Evolutionary conservation across 1,139 yeast genomes (phyloP), one percentile per base, ranked within the genome.

Genomic region (Debaryomyces singareniensis): DNA sequence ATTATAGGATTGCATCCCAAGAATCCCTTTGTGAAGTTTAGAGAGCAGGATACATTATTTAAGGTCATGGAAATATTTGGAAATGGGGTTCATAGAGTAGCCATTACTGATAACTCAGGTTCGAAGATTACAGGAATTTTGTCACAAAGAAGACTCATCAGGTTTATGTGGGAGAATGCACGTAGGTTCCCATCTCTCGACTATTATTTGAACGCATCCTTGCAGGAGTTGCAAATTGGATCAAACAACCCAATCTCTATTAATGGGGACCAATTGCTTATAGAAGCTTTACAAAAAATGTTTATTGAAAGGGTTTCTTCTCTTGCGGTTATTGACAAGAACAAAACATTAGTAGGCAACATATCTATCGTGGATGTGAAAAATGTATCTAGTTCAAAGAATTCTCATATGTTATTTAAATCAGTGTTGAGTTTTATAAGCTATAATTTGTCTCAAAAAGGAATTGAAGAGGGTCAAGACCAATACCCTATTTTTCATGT

Each of bases 401-500:
- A 87, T 52, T 81, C 93, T 5, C 86, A 83, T 38, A 61, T 85
- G 40, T 68, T 91, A 35, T 80, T 80, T 48, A 79, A 83, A 51
- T 71, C 93, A 5, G 93, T 95, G 53, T 69, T 86, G 48, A 91
- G 84, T 54, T 91, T 89, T 51, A 76, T 91, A 36, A 78, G 94
- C 21, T 83, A 86, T 40, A 87, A 89, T 40, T 70, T 91, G 40
- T 80, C 84, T 44, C 80, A 80, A 39, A 79, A 95, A 48, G 98
- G 97, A 11, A 70, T 91, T 20, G 94, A 81, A 49, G 91, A 87
- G 50, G 96, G 96, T 32, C 87, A 89, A 57, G 98, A 91, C 61
- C 89, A 93, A 28, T 89, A 80, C 68, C 98, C 98, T 11, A 89
- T 91, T 29, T 91, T 91, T 71, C 95, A 89, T 54, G 96, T 89